Evolutionary conservation across 345 rosid genomes (phyloP).

Genomic region (Dimocarpus longan): DNA sequence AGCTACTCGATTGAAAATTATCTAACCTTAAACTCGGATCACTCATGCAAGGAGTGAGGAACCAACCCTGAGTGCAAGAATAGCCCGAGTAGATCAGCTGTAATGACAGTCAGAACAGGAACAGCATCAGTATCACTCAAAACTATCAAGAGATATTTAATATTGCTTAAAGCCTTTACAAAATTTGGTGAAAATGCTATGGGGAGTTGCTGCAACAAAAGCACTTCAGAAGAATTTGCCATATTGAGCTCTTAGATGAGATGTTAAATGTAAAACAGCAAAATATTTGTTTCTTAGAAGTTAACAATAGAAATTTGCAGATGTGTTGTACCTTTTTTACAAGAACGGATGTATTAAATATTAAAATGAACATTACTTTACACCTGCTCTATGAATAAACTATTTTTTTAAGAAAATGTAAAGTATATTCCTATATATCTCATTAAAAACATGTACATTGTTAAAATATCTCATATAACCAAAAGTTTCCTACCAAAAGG

Average conservation of each 20-base stretch:
- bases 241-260: background rate
- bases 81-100: constrained; percentile 94
- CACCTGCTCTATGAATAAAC: background rate
- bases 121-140: constrained; percentile 10
- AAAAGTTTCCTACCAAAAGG: background rate
- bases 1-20: background rate
- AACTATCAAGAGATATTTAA: background rate
- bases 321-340: too few relatives aligned
- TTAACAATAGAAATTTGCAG: background rate
- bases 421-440: background rate
- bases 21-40: constrained; percentile 88
- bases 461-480: background rate
- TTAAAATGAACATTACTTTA: too few relatives aligned
- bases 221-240: background rate
- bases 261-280: background rate
- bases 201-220: background rate
- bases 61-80: constrained; percentile 97
- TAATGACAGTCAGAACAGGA: constrained; percentile 27
- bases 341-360: background rate
- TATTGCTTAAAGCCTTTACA: background rate
- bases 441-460: background rate
- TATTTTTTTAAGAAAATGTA: background rate
- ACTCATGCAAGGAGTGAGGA: constrained; percentile 84
- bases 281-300: background rate
- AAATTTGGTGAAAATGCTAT: background rate